Conservation (phyloP, 2,329 filamentous ascomycete genomes). For the Sarocladium strictum region DNA sequence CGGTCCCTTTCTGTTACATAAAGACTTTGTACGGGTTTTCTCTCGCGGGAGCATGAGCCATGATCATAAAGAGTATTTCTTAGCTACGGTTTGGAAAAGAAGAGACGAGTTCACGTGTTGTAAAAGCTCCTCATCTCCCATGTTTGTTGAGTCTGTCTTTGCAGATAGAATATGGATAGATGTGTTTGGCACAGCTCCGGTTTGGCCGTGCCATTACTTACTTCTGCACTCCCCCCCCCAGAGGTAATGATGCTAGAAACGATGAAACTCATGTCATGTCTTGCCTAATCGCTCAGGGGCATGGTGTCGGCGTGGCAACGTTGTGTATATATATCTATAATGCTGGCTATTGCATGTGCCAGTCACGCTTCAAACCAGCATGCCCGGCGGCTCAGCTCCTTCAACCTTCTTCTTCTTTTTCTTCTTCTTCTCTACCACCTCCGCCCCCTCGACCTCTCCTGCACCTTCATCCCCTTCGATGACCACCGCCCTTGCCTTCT, state of each 20-base stretch:
- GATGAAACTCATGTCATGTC: no score
- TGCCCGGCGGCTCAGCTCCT: constrained; percentile 22
- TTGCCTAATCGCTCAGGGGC: no score
- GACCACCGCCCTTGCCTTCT: constrained; percentile 18
- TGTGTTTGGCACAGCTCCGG: no score
- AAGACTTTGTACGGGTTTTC: not conserved
- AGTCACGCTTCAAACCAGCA: not conserved
- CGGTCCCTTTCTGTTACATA: constrained; percentile 4
- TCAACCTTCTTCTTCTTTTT: constrained; percentile 38
- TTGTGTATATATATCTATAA: no score
- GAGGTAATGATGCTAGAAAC: no score
- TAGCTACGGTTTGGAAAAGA: not conserved
- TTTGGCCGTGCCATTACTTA: no score
- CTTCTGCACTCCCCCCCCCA: no score
- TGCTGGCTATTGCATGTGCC: not conserved
- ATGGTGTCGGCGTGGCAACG: no score
- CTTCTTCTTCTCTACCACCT: constrained; percentile 25
- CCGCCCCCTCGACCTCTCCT: constrained; percentile 13
- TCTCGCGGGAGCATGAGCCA: constrained; percentile 12
- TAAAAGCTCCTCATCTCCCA: no score
- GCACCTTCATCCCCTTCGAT: constrained; percentile 15
- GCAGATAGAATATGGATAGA: no score
- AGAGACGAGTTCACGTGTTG: not conserved
- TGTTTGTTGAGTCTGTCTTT: no score
- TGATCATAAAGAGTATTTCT: constrained; percentile 2